These are phyloP conservation scores for Poronia punctata DNA, from an alignment of 495 filamentous ascomycete genomes.

Conservation along the genomic window DNA sequence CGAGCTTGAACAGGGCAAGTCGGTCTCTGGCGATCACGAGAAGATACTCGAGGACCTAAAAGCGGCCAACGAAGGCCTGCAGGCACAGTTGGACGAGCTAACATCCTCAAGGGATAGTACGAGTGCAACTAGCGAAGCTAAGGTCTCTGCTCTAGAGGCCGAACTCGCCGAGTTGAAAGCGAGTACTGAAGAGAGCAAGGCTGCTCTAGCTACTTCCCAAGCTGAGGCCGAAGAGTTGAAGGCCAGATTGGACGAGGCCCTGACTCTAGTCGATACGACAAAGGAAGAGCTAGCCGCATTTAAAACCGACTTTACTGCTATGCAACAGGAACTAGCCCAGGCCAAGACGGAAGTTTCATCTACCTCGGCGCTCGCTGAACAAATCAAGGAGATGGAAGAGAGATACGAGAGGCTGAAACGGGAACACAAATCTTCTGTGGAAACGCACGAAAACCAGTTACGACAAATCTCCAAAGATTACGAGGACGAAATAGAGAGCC, in stretches of 20 bases:
- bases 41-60: slow-evolving; percentile 35
- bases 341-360: slow-evolving; percentile 32
- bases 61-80: slow-evolving; percentile 33
- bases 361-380: slow-evolving; percentile 30
- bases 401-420: slow-evolving; percentile 39
- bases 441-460: slow-evolving; percentile 44
- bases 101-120: slow-evolving; percentile 21
- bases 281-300: slow-evolving; percentile 32
- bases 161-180: slow-evolving; percentile 36
- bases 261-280: slow-evolving; percentile 23
- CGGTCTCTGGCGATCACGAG: slow-evolving; percentile 26
- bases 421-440: slow-evolving; percentile 34
- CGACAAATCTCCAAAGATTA: slow-evolving; percentile 46
- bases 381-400: slow-evolving; percentile 36
- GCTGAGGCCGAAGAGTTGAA: slow-evolving; percentile 31
- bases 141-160: slow-evolving; percentile 31
- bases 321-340: slow-evolving; percentile 31
- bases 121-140: slow-evolving; percentile 22
- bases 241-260: slow-evolving; percentile 26
- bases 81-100: slow-evolving; percentile 39
- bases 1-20: slow-evolving; percentile 31
- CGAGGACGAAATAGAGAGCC: slow-evolving; percentile 48
- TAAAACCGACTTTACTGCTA: slow-evolving; percentile 30
- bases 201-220: slow-evolving; percentile 31
- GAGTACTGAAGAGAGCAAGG: slow-evolving; percentile 31